Base-by-base conservation (phyloP, 768 basidiomycete species). In the Agrocybe chaxingu region DNA sequence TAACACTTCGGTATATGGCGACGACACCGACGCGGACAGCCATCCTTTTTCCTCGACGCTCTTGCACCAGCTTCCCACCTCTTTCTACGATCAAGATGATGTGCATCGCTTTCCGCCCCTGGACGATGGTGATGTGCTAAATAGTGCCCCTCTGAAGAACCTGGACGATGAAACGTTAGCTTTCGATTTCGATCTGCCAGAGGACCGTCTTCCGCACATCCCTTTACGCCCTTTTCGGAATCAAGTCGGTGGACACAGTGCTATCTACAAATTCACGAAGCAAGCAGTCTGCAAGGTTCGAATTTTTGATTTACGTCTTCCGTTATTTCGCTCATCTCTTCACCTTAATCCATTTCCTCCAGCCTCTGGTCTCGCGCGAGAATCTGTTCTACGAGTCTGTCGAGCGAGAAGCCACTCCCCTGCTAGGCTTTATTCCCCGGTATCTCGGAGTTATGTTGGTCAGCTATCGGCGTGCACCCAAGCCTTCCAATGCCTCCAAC, bases 391-490 rank as follows among this genome's bases (percentile, higher is more conserved):
- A 99, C 65, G 97, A 99, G 66, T 83, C 94, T 1, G 93, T 98
- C 31, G 97, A 99, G 66, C 81, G 86, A 24, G 91, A 93, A 61
- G 91, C 92, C 0, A 96, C 97, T 0, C 93, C 92, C 3, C 77
- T 99, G 7, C 78, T 98, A 3, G 87, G 81, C 10, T 99, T 92
- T 62, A 97, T 98, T 52, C 97, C 97, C n/a, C 87, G 95, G 39
- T 99, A 99, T 68, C 77, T 99, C 11, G 97, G 97, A 18, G 97
- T 99, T 48, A 97, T 99, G 93, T 80, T 98, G 37, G 96, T 99
- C 60, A 96, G 88, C 46, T 98, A 98, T 64, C 84, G 97, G 19
- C 81, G 87, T 10, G 89, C 92, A 36, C 70, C 78, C 10, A 84
- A 77, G 60, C 60, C 66, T 8, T 10, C 36, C 12, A 51, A 45